Base-by-base conservation (phyloP, 2,329 filamentous ascomycete genomes). In the Xylaria sp. region DNA sequence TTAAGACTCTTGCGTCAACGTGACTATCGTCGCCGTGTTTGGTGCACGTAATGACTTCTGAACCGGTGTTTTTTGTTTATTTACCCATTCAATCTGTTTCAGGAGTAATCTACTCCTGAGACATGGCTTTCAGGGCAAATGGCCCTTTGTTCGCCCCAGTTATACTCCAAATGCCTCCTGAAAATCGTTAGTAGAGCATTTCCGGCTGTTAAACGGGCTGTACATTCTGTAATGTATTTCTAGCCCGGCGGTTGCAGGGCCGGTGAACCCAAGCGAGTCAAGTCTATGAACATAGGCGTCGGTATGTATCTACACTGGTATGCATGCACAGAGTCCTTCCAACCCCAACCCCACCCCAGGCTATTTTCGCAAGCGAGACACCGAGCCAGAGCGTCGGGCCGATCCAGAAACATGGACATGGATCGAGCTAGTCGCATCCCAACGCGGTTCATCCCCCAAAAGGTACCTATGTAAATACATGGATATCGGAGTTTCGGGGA, bases 341-440 rank as follows among this genome's bases (percentile, higher is more conserved):
- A n/a, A n/a, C n/a, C n/a, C n/a, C n/a, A n/a, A n/a, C n/a, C n/a
- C 11, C 24, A 20, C 40, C 39, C 34, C 38, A 17, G 38, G 4
- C 4, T 17, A 43, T 17, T 13, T 7, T 8, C n/a, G 18, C 20
- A 26, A 13, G n/a, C 18, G 18, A 24, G 39, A 29, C 22, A 19
- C 24, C 11, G 41, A 46, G 39, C 54, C 51, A 52, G 24, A 44
- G 40, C 41, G 47, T 49, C 52, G 50, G 52, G 39, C 47, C 50
- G 57, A 46, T 45, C 57, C 49, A 55, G 39, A 20, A 37, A 46
- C 41, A 53, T 38, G 50, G 48, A n/a, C n/a, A n/a, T n/a, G n/a
- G n/a, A n/a, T n/a, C n/a, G n/a, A n/a, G n/a, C n/a, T n/a, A n/a
- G 44, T 48, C 16, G 39, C 4, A 13, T 34, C 29, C 9, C 29